These are phyloP conservation scores for Arthrobotrys entomopaga DNA, from an alignment of 2,329 filamentous ascomycete genomes.

Conservation along the genomic window DNA sequence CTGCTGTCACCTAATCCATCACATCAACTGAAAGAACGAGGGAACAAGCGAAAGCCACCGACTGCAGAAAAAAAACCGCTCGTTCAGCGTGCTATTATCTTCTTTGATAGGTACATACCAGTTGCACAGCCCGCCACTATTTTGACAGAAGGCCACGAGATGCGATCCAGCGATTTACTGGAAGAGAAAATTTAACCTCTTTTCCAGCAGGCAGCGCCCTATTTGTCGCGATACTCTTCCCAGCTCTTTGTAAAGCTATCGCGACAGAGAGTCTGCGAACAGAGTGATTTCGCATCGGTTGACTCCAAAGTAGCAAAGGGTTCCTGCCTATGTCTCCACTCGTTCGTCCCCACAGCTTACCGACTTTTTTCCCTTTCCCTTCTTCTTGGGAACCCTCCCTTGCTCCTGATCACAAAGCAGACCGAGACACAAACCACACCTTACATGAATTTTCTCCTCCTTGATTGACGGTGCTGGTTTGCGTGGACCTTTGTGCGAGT, in stretches of 20 bases:
- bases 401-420: constrained; percentile 18
- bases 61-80: constrained; percentile 29
- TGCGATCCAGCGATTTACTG: constrained; percentile 32
- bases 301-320: too few relatives aligned
- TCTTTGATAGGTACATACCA: constrained; percentile 26
- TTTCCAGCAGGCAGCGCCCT: neutral
- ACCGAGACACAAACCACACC: constrained; percentile 25
- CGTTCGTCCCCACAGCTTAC: constrained; percentile 14
- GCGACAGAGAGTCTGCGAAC: too few relatives aligned
- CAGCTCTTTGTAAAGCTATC: too few relatives aligned
- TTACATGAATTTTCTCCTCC: constrained; percentile 1
- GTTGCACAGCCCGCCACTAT: constrained; percentile 37
- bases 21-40: constrained; percentile 6
- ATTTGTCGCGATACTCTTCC: constrained; percentile 23
- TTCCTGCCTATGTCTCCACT: constrained; percentile 14
- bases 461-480: constrained; percentile 10
- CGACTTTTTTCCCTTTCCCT: neutral
- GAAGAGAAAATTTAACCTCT: constrained; percentile 1
- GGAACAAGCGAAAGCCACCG: constrained; percentile 19
- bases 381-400: neutral
- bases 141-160: constrained; percentile 31
- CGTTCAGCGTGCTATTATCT: constrained; percentile 10
- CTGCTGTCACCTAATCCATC: constrained; percentile 31
- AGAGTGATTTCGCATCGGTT: too few relatives aligned
- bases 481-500: constrained; percentile 36